A percentile compares a stretch with the other conserved stretches of the same genome.
These are phyloP conservation scores for Coprinopsis marcescibilis DNA, from an alignment of 768 basidiomycete species.

Conservation along the genomic window DNA sequence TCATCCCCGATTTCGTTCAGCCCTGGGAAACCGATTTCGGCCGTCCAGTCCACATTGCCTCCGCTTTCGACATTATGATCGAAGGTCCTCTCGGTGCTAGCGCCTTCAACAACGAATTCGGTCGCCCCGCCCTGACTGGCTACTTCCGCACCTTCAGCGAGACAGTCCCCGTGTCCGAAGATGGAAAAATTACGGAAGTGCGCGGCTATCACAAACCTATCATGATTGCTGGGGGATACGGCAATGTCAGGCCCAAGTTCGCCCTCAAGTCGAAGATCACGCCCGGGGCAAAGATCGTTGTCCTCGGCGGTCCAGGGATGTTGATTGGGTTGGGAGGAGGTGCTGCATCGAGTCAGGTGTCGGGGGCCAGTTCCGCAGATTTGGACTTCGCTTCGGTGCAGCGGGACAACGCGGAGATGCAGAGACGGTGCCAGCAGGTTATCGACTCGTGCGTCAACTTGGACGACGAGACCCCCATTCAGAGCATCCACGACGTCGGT, in stretches of 20 bases:
- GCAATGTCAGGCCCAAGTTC: constrained; percentile 83
- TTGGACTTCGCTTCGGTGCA: constrained; percentile 98
- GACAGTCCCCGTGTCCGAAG: constrained; percentile 50
- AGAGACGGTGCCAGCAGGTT: constrained; percentile 94
- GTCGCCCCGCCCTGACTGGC: constrained; percentile 84
- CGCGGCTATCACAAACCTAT: constrained; percentile 99
- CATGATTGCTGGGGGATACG: constrained; percentile 98
- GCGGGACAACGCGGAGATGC: constrained; percentile 97
- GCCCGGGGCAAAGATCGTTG: constrained; percentile 82
- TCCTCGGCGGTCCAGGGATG: constrained; percentile 93
- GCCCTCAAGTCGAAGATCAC: constrained; percentile 73
- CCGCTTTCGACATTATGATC: constrained; percentile 93
- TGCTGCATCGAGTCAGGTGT: constrained; percentile 90
- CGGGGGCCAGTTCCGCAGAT: constrained; percentile 85
- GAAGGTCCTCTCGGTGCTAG: constrained; percentile 92
- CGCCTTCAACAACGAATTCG: constrained; percentile 98
- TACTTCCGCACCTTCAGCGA: constrained; percentile 96
- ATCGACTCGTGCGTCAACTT: constrained; percentile 82
- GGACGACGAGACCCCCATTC: constrained; percentile 65
- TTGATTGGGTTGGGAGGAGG: constrained; percentile 96
- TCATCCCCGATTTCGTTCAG: constrained; percentile 85
- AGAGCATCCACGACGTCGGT: constrained; percentile 97
- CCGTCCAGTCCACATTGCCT: constrained; percentile 84
- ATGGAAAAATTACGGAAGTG: constrained; percentile 50
- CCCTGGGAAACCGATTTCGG: constrained; percentile 98